Evolutionary conservation across 345 rosid species (phyloP), one percentile per base, ranked within the genome.

Genomic region (Salix koriyanagi): DNA sequence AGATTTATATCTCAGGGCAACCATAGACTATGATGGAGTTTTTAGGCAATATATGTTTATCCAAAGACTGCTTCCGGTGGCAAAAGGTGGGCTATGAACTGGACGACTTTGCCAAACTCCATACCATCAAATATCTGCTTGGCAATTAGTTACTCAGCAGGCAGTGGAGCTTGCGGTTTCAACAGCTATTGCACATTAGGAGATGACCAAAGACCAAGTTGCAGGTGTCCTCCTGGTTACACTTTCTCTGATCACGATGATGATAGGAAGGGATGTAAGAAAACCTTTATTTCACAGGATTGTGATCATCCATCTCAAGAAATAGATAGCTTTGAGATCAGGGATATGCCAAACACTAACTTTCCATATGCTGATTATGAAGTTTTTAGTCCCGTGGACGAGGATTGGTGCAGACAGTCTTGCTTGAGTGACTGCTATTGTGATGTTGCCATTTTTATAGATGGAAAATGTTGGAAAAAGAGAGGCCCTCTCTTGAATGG

Each of bases 371-470:
- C 11, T 39, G 42, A 39, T 39, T 39, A 8, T 39, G 11, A 39
- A 7, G 0, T 0, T 8, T 39, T 39, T 7, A 0, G 0, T 8
- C 0, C 10, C 0, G 42, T 39, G 42, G 0, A 39, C 42, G 42
- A 39, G 42, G 42, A 39, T 39, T 39, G 42, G 42, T 39, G 42
- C 42, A 7, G 42, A 7, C 42, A 39, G 82, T 46, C 78, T 67
- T 92, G 92, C 81, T 70, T 89, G 81, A 60, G 3, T 12, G 94
- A 86, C 73, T 90, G 93, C 67, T 81, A 84, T n/a, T 92, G 95
- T 41, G 89, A 75, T 18, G 88, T 82, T 28, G 90, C 88, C 16
- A 74, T 80, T 64, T 80, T 60, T 14, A 77, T 74, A 61, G 14
- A 34, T 0, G 69, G 79, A 6, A 18, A 37, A 0, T 86, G 91